These are phyloP conservation scores for Pythium coloratum DNA, from an alignment of 352 stramenopile species.

Conservation along the genomic window DNA sequence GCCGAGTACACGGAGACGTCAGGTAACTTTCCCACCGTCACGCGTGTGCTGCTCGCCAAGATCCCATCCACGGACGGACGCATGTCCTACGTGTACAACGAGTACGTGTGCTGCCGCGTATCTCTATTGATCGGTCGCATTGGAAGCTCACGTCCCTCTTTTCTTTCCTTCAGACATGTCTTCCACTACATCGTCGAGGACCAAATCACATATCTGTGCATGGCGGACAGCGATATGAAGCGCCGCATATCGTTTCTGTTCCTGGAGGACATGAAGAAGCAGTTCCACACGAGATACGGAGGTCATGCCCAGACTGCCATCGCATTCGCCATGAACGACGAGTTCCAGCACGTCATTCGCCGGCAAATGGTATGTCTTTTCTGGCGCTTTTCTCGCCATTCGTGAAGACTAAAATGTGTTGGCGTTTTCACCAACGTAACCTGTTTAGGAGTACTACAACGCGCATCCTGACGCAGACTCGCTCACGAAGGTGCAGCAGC, in stretches of 20 bases:
- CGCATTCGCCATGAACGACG: constrained; percentile 97
- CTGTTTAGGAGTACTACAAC: constrained; percentile 77
- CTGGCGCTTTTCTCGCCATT: not conserved
- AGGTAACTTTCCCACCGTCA: constrained; percentile 98
- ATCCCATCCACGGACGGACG: constrained; percentile 92
- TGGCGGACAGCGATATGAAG: constrained; percentile 95
- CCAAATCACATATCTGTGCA: constrained; percentile 97
- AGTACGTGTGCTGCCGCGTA: constrained; percentile 49
- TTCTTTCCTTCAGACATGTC: constrained; percentile 46
- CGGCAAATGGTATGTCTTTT: constrained; percentile 83
- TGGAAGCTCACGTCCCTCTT: not conserved
- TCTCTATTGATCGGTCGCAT: not conserved
- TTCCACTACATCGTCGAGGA: constrained; percentile 97
- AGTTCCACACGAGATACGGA: constrained; percentile 87
- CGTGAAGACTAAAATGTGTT: not conserved
- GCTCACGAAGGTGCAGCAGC: constrained; percentile 91
- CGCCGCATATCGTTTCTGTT: constrained; percentile 97
- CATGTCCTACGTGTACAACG: constrained; percentile 99
- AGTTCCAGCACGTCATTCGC: constrained; percentile 95
- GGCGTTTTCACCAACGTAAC: not conserved
- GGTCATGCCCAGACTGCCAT: constrained; percentile 88
- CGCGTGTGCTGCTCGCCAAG: constrained; percentile 95
- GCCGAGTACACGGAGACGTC: constrained; percentile 96
- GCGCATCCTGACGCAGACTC: constrained; percentile 90
- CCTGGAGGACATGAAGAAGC: constrained; percentile 95